phyloP scores from a whole-genome alignment of 129 eudicot genomes.

The Glebionis coronaria region DNA sequence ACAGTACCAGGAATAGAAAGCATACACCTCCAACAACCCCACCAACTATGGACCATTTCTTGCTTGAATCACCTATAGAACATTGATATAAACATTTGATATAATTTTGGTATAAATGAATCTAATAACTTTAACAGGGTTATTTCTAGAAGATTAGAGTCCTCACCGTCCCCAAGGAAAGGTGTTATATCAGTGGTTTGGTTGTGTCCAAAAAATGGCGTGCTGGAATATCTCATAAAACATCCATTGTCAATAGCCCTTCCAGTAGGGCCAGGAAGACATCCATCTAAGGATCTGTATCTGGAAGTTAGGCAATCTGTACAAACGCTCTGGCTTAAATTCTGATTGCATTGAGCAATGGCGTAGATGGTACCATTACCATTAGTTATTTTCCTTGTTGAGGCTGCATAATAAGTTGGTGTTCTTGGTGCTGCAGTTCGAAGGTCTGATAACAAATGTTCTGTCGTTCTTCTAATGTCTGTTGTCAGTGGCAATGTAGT shows the following conservation, averaged over 20 bases:
- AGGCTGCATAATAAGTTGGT: conserved; percentile 38
- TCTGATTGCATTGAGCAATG: conserved; percentile 34
- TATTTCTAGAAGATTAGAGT: too few species aligned
- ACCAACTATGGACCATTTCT: conserved; percentile 27
- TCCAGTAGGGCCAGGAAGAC: conserved; percentile 37
- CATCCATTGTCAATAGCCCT: conserved; percentile 42
- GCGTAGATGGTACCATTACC: conserved; percentile 30
- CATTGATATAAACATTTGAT: not conserved
- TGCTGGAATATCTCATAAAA: conserved; percentile 37
- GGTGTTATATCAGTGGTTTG: conserved; percentile 37
- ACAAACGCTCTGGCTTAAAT: conserved; percentile 33
- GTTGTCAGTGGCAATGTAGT: conserved; percentile 11
- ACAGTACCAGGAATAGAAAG: conserved; percentile 30
- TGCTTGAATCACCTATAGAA: conserved; percentile 43
- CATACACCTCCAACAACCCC: conserved; percentile 54
- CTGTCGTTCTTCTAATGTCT: conserved; percentile 20
- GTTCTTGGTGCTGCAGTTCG: conserved; percentile 40
- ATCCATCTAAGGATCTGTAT: conserved; percentile 21
- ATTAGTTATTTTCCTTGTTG: conserved; percentile 18
- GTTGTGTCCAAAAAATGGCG: conserved; percentile 26
- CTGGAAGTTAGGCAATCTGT: conserved; percentile 37
- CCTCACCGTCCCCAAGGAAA: conserved; percentile 41
- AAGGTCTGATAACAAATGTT: conserved; percentile 30
- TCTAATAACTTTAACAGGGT: too few species aligned
- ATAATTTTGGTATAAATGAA: not conserved